Conservation (phyloP, 805 yeast species). For the Helenozyma rhizophorensis region DNA sequence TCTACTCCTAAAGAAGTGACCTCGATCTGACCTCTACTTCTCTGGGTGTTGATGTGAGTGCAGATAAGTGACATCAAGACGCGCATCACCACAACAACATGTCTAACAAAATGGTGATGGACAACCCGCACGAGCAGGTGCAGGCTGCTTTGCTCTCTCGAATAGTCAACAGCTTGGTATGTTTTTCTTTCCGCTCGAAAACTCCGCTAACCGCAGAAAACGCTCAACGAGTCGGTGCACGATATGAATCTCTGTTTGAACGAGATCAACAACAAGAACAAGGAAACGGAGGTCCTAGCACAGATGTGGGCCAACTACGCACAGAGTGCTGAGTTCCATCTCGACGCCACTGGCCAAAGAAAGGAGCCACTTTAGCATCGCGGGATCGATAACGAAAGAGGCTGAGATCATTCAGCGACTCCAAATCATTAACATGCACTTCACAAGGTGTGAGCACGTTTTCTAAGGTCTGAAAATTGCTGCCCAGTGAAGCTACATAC, state of each 20-base stretch:
- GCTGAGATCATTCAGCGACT: no score
- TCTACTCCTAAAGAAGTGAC: no score
- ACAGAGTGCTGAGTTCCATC: conserved; percentile 63
- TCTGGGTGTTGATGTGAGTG: no score
- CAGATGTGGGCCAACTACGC: conserved; percentile 79
- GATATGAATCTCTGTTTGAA: conserved; percentile 59
- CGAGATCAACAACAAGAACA: conserved; percentile 59
- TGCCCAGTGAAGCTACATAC: no score
- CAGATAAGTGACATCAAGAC: no score
- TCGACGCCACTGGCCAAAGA: conserved; percentile 61
- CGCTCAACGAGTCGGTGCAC: conserved; percentile 65
- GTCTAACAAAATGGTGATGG: conserved; percentile 41
- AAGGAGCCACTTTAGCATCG: conserved; percentile 46
- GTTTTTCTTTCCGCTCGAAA: no score
- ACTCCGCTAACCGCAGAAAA: conserved; percentile 45
- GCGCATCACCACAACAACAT: no score
- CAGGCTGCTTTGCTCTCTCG: conserved; percentile 73
- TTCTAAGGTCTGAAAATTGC: no score
- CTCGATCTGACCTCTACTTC: no score
- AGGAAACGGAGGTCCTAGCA: conserved; percentile 65
- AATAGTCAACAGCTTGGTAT: conserved; percentile 69
- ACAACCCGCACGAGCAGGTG: conserved; percentile 80
- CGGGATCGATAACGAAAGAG: no score
- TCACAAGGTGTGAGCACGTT: no score
- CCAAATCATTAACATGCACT: no score